Percentiles rank a stretch among this genome's conserved stretches.
These are phyloP conservation scores for Penicillium maclennaniae DNA, from an alignment of 495 filamentous ascomycete genomes.

Conservation along the genomic window DNA sequence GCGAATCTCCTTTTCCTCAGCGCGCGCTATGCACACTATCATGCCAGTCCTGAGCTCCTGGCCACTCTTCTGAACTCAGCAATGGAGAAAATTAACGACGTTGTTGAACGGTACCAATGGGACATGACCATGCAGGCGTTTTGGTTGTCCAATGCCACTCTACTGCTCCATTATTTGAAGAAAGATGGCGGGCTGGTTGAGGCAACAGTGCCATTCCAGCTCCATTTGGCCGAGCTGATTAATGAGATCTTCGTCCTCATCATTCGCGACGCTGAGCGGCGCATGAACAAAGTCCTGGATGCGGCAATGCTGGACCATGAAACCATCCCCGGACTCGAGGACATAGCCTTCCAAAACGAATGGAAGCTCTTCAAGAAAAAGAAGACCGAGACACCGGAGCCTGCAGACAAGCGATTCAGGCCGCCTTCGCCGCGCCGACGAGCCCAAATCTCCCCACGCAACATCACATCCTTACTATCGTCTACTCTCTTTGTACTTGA, in stretches of 20 bases:
- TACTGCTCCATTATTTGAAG: constrained; percentile 93
- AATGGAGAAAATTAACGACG: constrained; percentile 94
- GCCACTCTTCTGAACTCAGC: constrained; percentile 75
- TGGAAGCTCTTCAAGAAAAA: constrained; percentile 97
- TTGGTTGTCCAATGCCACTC: constrained; percentile 96
- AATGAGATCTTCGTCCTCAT: constrained; percentile 99
- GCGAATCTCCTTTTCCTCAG: constrained; percentile 96
- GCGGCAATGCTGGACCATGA: constrained; percentile 94
- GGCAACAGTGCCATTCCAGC: constrained; percentile 84
- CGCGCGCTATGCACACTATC: constrained; percentile 95
- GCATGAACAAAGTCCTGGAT: constrained; percentile 94
- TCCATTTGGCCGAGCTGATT: constrained; percentile 88
- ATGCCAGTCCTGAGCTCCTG: constrained; percentile 82
- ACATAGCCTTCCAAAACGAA: constrained; percentile 94
- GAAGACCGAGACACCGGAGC: constrained; percentile 75
- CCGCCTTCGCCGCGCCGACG: constrained; percentile 93
- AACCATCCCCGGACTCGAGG: constrained; percentile 95
- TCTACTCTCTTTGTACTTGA: constrained; percentile 97
- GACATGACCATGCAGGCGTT: constrained; percentile 99
- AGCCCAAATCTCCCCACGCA: constrained; percentile 86
- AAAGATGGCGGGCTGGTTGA: constrained; percentile 82
- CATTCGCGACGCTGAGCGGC: constrained; percentile 92
- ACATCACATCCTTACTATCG: constrained; percentile 93
- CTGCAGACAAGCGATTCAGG: constrained; percentile 85
- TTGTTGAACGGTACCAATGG: constrained; percentile 93